These are phyloP conservation scores for Chamaenerion angustifolium DNA, from an alignment of 345 rosid species.

Conservation along the genomic window DNA sequence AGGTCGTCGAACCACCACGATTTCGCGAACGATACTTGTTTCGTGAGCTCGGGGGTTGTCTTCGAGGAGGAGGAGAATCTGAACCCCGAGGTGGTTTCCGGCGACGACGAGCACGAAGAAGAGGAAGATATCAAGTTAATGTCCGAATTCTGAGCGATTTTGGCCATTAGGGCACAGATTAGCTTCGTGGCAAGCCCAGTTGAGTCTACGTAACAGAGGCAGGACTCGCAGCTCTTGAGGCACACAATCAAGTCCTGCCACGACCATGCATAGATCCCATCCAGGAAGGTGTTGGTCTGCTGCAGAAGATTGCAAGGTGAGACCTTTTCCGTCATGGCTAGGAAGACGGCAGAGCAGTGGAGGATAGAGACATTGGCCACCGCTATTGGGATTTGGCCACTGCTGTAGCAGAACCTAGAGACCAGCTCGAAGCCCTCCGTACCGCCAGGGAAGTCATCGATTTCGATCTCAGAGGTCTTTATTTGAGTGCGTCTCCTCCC, in stretches of 20 bases:
- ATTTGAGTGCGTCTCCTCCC: conserved; percentile 29
- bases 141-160: conserved; percentile 46
- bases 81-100: conserved; percentile 27
- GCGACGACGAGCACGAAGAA: conserved; percentile 42
- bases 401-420: conserved; percentile 52
- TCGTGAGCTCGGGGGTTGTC: conserved; percentile 16
- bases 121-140: conserved; percentile 22
- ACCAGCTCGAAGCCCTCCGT: conserved; percentile 52
- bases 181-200: conserved; percentile 41
- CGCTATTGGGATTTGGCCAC: conserved; percentile 37
- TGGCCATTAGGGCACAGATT: conserved; percentile 35
- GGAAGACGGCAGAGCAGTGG: conserved; percentile 46
- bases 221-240: conserved; percentile 47
- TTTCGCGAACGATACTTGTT: conserved; percentile 22
- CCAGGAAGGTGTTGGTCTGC: conserved; percentile 42
- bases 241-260: conserved; percentile 36
- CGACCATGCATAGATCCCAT: conserved; percentile 50
- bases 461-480: conserved; percentile 21
- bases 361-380: conserved; percentile 39
- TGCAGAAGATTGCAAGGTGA: conserved; percentile 38
- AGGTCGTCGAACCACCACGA: conserved; percentile 78
- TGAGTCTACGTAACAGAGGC: conserved; percentile 39
- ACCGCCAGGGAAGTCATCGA: conserved; percentile 55
- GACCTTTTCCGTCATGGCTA: conserved; percentile 48
- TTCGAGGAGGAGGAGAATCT: conserved; percentile 29